Base-by-base conservation (phyloP, 208 protist species). In the Crithidia brevicula region DNA sequence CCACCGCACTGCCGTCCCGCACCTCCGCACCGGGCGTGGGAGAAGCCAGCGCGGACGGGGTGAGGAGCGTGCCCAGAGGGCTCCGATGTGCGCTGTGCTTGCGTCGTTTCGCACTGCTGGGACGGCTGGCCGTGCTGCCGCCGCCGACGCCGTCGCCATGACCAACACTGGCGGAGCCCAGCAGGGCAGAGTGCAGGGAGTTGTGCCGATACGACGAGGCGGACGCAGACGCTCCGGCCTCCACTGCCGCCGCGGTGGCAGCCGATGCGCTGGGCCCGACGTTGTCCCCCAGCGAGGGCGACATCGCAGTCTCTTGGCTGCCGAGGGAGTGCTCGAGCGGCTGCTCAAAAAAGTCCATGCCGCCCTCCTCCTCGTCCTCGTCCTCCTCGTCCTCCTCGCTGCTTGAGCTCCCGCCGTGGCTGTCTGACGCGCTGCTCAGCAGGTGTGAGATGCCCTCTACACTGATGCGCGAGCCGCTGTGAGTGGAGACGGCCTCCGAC, bases 401-500 rank as follows among this genome's bases (percentile, higher is more conserved):
- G 33, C 43, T 47, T 7, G 25, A 31, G 16, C 50, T 79, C 47
- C 40, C 52, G n/a, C 59, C 62, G 36, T 46, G 18, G 47, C 56
- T 68, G 54, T 81, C 72, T 43, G 66, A 54, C 25, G 28, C 16
- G 56, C 49, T 43, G 56, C 64, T 69, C 50, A 65, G 40, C 20
- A 93, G 76, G 16, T 70, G 76, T 1, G 76, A 53, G 58, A 93
- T 86, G 54, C 72, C 67, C 15, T 56, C 73, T 8, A 90, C 78
- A 58, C 79, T 92, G 43, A 91, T 91, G 45, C 77, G 43, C 8
- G 83, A 86, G 38, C 54, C 23, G 67, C 79, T 88, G 57, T 88
- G 78, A 6, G 57, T 45, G 16, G 60, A 60, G n/a, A 22, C 61
- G 13, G 47, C 30, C 43, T 72, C 72, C 51, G 45, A 52, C 25